Percentiles rank a stretch among this genome's conserved stretches.
Conservation (phyloP, 2,329 filamentous ascomycete genomes). For the Fusarium falciforme region DNA sequence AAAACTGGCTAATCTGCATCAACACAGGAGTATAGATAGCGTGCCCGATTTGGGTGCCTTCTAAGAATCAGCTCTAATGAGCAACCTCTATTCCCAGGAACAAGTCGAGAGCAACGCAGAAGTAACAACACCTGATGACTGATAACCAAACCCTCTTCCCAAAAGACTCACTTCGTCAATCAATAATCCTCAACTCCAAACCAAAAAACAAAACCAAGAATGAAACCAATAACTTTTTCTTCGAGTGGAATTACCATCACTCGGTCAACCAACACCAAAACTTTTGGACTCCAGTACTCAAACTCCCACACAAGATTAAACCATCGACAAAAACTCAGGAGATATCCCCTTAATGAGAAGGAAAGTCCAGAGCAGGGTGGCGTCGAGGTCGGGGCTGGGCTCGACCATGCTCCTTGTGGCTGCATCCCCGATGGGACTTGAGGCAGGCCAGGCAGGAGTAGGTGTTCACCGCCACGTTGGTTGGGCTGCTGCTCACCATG, state of each 20-base stretch:
- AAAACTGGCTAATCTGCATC: background rate
- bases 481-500: background rate
- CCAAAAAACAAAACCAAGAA: background rate
- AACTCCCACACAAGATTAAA: background rate
- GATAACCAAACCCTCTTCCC: background rate
- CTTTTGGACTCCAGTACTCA: background rate
- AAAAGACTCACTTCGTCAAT: no score
- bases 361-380: background rate
- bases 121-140: background rate
- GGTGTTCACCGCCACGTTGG: background rate
- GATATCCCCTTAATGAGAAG: background rate
- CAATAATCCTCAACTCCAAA: background rate
- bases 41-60: background rate
- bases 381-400: background rate
- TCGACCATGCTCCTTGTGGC: background rate
- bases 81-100: background rate
- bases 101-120: background rate
- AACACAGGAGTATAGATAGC: background rate
- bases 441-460: background rate
- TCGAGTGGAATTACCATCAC: background rate
- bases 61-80: background rate
- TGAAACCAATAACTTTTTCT: background rate
- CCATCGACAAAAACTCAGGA: no score
- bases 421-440: background rate
- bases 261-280: background rate